Evolutionary conservation across 768 basidiomycete species (phyloP).

Genomic region (Coprinellus aureogranulatus): DNA sequence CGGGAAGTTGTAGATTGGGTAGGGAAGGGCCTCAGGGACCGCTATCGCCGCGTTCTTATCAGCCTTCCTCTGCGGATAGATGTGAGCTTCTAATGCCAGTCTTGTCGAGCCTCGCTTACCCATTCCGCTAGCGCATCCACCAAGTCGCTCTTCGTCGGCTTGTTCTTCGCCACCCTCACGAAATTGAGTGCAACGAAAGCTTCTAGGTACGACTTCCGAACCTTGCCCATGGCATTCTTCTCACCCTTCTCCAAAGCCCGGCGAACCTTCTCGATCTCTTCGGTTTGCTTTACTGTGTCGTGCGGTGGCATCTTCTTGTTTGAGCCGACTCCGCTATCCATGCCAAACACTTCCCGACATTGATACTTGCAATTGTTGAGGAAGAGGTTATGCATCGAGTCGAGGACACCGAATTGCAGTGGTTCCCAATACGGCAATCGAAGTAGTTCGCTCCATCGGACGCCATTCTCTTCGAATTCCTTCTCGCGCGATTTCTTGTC

Average conservation of each 20-base stretch:
- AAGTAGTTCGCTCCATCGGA: conserved; percentile 12
- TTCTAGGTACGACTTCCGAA: neutral
- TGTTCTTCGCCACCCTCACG: neutral
- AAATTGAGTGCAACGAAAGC: neutral
- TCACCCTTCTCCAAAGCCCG: neutral
- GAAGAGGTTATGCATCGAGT: conserved; percentile 15
- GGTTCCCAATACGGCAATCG: conserved; percentile 14
- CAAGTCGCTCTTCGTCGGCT: neutral
- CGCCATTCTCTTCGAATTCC: conserved; percentile 3
- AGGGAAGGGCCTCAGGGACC: neutral
- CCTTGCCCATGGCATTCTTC: neutral
- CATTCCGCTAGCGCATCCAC: neutral
- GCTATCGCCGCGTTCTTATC: neutral
- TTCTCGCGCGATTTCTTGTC: neutral
- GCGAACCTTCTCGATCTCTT: neutral
- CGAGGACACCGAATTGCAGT: conserved; percentile 5
- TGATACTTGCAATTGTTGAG: conserved; percentile 11
- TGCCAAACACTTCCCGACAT: conserved; percentile 7
- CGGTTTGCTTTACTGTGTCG: neutral
- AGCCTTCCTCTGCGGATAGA: neutral
- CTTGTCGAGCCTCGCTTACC: neutral
- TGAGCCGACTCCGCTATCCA: neutral
- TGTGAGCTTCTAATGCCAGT: neutral
- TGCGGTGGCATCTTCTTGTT: neutral
- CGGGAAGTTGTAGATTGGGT: neutral